Evolutionary conservation across 768 basidiomycete genomes (phyloP), one percentile per base, ranked within the genome.

Genomic region (Lanmaoa pseudosensibilis): DNA sequence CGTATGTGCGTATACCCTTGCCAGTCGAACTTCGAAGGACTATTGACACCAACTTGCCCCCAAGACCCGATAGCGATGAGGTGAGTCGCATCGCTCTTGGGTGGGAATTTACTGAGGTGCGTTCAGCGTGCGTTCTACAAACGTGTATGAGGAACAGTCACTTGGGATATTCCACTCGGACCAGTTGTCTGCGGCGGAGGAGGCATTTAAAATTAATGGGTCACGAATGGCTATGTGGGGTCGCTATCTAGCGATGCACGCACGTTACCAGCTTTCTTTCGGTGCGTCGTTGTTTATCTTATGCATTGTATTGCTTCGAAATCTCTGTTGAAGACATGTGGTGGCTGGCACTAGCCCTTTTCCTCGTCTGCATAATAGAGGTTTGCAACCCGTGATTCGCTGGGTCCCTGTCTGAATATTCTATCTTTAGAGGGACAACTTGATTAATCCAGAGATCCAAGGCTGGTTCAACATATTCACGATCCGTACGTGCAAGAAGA

Each of bases 311-410:
- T 34, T 33, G 32, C 46, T 16, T 46, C 59, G 10, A 55, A 56
- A 40, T 46, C 16, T n/a, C 33, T 13, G 43, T 46, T n/a, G 15
- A 59, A 94, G 95, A 97, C 72, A 93, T 98, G 83, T 97, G 95
- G 96, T 97, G 94, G 94, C 72, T 98, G 21, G 89, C 67, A 7
- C 23, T 92, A 13, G 93, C 92, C 0, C 72, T 98, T 13, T 94
- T 94, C 73, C 71, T 97, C 2, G 78, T 98, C 39, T 98, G 95
- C 69, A 96, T 98, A 61, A 86, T 97, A 58, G 97, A 98, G 81
- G 92, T 91, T 58, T 56, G 80, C 61, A 18, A 38, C 23, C 10
- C 43, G 54, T 19, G 9, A 23, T 15, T 32, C 27, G 21, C 8
- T 32, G 16, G 5, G 11, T 15, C 15, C 36, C 19, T 21, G 46